A percentile compares a stretch with the other conserved stretches of the same genome.
These are phyloP conservation scores for Solidago caesia DNA, from an alignment of 129 eudicot species.

Conservation along the genomic window DNA sequence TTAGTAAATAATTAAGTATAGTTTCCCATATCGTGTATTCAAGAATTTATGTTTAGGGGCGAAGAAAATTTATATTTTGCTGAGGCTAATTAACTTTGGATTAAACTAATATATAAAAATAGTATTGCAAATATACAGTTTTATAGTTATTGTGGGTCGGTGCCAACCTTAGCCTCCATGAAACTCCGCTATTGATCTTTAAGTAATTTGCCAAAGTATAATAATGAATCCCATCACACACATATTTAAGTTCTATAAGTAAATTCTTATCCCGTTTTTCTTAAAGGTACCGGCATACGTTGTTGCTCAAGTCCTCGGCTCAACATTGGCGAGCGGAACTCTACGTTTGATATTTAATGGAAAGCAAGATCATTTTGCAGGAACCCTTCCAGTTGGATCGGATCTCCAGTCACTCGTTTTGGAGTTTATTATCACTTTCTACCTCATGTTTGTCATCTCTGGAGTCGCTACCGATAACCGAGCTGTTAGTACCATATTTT, in stretches of 20 bases:
- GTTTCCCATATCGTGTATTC: too few species aligned
- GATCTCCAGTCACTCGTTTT: slow-evolving; percentile 62
- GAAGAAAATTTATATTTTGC: too few species aligned
- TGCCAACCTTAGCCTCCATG: too few species aligned
- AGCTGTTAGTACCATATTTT: slow-evolving; percentile 53
- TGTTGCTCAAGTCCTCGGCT: slow-evolving; percentile 65
- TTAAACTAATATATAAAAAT: too few species aligned
- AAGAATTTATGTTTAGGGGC: too few species aligned
- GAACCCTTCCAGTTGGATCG: slow-evolving; percentile 68
- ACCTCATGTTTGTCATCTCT: slow-evolving; percentile 85
- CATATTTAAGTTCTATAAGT: not conserved
- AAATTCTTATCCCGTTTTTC: not conserved
- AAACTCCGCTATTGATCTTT: too few species aligned
- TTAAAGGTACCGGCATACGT: slow-evolving; percentile 72
- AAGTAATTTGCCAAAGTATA: too few species aligned
- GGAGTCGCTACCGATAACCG: slow-evolving; percentile 87
- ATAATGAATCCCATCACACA: not conserved
- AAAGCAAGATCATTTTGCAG: slow-evolving; percentile 60
- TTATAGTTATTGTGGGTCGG: too few species aligned
- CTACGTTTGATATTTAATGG: slow-evolving; percentile 75
- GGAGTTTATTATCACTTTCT: slow-evolving; percentile 81
- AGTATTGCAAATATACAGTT: not conserved
- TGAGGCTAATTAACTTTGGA: too few species aligned
- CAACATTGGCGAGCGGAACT: slow-evolving; percentile 77
- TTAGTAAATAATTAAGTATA: too few species aligned